Conservation (phyloP, 805 yeast genomes). For the Candida ovalis region DNA sequence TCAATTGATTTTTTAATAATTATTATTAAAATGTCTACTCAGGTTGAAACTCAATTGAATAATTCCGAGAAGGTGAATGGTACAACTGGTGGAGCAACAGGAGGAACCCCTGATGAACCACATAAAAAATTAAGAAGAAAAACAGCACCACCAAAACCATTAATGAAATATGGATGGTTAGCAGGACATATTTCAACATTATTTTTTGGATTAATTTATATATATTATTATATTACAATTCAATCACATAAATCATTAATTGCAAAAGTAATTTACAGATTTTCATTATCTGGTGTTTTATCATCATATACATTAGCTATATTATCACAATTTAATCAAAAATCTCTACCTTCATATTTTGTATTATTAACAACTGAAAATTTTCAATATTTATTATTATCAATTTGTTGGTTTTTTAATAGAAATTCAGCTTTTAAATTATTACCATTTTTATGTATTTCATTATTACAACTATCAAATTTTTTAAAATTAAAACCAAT, state of each 20-base stretch:
- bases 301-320: constrained; percentile 50
- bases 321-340: constrained; percentile 55
- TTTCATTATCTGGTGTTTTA: constrained; percentile 54
- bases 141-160: constrained; percentile 30
- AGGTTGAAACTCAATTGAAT: no score
- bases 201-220: constrained; percentile 38
- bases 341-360: constrained; percentile 54
- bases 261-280: constrained; percentile 50
- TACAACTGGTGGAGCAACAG: background rate
- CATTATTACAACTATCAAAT: constrained; percentile 52
- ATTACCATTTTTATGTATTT: constrained; percentile 53
- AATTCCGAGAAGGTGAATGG: no score
- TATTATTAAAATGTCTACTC: no score
- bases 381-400: constrained; percentile 62
- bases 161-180: constrained; percentile 50
- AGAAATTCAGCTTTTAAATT: constrained; percentile 64
- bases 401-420: constrained; percentile 57
- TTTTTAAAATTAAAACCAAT: constrained; percentile 39
- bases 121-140: constrained; percentile 36
- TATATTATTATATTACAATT: constrained; percentile 31
- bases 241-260: constrained; percentile 38
- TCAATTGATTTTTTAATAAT: no score
- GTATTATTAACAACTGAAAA: constrained; percentile 69
- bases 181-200: constrained; percentile 50
- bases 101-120: background rate